Evolutionary conservation across 1,284 basidiomycete species (phyloP).

Genomic region (Termitomyces sp.): DNA sequence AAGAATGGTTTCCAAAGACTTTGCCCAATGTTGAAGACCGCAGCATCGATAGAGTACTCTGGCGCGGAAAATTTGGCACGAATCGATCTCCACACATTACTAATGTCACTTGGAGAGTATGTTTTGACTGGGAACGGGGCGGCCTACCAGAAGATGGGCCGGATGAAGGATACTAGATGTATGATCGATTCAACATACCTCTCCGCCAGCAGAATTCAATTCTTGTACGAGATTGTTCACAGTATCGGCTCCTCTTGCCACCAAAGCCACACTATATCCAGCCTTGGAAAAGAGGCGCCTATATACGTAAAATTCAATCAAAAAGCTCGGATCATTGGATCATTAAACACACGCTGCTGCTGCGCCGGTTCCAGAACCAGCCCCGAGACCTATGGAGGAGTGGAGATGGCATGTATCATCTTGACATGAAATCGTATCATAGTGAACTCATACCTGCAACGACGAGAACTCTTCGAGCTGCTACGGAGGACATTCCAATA

Average conservation of each 20-base stretch:
- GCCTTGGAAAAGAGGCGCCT: constrained; percentile 61
- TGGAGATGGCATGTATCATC: no score
- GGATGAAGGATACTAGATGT: background rate
- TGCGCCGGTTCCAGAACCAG: constrained; percentile 15
- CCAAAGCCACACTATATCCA: constrained; percentile 66
- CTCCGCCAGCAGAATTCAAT: constrained; percentile 54
- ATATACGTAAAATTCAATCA: background rate
- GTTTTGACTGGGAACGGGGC: constrained; percentile 52
- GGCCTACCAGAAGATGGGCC: constrained; percentile 37
- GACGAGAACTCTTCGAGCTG: constrained; percentile 22
- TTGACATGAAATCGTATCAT: background rate
- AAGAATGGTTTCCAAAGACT: constrained; percentile 66
- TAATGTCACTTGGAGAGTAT: constrained; percentile 52
- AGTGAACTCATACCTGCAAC: constrained; percentile 19
- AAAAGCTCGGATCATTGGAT: background rate
- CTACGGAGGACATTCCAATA: constrained; percentile 13
- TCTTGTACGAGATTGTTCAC: constrained; percentile 51
- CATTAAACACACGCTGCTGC: constrained; percentile 12
- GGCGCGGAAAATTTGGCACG: constrained; percentile 46
- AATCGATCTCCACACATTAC: constrained; percentile 51
- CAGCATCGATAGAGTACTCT: constrained; percentile 51
- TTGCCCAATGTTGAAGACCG: constrained; percentile 61
- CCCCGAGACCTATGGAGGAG: constrained; percentile 9
- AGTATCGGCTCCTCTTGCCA: constrained; percentile 54
- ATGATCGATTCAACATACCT: constrained; percentile 34